Evolutionary conservation across 495 filamentous ascomycete genomes (phyloP).

Genomic region (Elasticomyces elasticus): DNA sequence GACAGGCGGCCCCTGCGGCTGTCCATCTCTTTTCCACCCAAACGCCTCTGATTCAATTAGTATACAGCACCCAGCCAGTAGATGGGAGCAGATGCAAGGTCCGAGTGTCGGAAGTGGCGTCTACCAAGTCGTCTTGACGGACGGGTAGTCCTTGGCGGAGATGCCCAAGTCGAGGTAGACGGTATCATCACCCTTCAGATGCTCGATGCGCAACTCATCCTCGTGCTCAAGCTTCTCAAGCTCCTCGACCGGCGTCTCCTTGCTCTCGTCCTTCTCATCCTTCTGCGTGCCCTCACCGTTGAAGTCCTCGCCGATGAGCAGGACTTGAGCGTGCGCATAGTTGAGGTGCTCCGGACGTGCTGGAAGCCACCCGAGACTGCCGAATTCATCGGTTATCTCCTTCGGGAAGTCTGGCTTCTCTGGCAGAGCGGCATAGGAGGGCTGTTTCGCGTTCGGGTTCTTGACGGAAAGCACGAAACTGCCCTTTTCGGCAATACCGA

Average conservation of each 20-base stretch:
- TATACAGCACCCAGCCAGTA: not conserved
- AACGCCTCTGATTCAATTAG: not conserved
- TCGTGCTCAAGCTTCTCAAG: conserved; percentile 51
- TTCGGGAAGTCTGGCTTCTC: conserved; percentile 62
- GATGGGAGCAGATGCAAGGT: not conserved
- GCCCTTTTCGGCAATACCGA: conserved; percentile 62
- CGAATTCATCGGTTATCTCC: conserved; percentile 67
- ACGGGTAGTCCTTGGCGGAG: conserved; percentile 32
- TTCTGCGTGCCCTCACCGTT: conserved; percentile 47
- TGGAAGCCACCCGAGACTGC: conserved; percentile 61
- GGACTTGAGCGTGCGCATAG: conserved; percentile 67
- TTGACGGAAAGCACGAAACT: conserved; percentile 72
- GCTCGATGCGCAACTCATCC: conserved; percentile 49
- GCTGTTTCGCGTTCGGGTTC: conserved; percentile 63
- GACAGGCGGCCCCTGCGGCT: too few species aligned
- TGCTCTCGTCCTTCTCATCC: conserved; percentile 44
- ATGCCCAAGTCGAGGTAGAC: conserved; percentile 33
- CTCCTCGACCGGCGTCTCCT: conserved; percentile 50
- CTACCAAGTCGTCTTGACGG: conserved; percentile 34
- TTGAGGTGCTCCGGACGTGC: conserved; percentile 67
- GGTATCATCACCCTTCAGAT: conserved; percentile 41
- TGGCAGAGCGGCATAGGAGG: conserved; percentile 52
- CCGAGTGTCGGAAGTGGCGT: not conserved
- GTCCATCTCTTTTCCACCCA: not conserved
- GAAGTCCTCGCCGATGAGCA: conserved; percentile 66